Conservation (phyloP, 2,329 filamentous ascomycete genomes). For the Rhynchosporium graminicola region DNA sequence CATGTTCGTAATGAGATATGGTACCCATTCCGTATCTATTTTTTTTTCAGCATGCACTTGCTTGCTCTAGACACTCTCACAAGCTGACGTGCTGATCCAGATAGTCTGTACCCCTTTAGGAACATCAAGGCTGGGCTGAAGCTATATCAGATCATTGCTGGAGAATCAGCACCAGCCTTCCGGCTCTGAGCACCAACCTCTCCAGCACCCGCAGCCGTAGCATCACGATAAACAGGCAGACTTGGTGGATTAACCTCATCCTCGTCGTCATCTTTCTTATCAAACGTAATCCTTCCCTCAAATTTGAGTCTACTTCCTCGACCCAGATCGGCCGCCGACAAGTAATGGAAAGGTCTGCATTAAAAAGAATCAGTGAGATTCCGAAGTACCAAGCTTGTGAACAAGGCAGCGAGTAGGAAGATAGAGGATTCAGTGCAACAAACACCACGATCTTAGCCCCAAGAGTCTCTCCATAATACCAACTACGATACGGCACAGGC, state of each 20-base stretch:
- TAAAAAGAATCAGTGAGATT: background rate
- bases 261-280: slow-evolving; percentile 1
- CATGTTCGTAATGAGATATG: no score
- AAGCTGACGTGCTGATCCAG: background rate
- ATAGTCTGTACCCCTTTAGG: background rate
- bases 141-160: slow-evolving; percentile 2
- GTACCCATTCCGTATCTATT: background rate
- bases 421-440: background rate
- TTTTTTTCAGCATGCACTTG: background rate
- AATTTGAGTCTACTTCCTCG: slow-evolving; percentile 2
- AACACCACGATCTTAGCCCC: slow-evolving; percentile 2
- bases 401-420: no score
- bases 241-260: background rate
- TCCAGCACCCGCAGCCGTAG: background rate
- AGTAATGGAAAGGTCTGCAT: background rate
- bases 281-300: background rate
- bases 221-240: slow-evolving; percentile 1
- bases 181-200: background rate
- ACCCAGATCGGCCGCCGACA: slow-evolving; percentile 4
- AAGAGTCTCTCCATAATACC: background rate
- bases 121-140: background rate
- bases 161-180: slow-evolving; percentile 6
- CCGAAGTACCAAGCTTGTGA: background rate
- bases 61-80: background rate
- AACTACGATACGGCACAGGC: background rate